A percentile compares a stretch with the other conserved stretches of the same genome.
phyloP scores from a whole-genome alignment of 2,329 filamentous ascomycete species.

The Trichothecium roseum region DNA sequence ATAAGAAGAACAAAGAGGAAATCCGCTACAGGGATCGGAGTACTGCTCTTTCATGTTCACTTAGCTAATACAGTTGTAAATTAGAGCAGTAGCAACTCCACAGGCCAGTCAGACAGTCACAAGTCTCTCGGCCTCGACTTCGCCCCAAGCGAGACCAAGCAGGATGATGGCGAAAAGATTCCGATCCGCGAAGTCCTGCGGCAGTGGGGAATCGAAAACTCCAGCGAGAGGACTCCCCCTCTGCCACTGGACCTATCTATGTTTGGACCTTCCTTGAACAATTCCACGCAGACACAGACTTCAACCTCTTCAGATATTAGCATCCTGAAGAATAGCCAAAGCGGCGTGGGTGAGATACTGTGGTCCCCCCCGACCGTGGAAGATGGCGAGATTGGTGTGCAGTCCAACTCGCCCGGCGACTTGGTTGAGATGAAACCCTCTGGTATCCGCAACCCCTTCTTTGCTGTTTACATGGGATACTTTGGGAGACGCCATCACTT shows the following conservation, averaged over 20 bases:
- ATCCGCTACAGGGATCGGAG: too few relatives aligned
- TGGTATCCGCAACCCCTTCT: constrained; percentile 32
- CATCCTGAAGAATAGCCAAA: constrained; percentile 12
- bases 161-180: constrained; percentile 5
- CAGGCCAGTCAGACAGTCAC: too few relatives aligned
- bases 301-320: constrained; percentile 21
- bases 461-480: constrained; percentile 43
- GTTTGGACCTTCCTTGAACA: constrained; percentile 17
- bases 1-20: too few relatives aligned
- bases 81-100: too few relatives aligned
- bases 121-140: neutral
- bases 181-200: constrained; percentile 30
- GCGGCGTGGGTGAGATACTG: constrained; percentile 8
- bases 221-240: constrained; percentile 9
- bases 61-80: too few relatives aligned
- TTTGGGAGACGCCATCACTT: constrained; percentile 42
- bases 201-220: constrained; percentile 29
- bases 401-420: constrained; percentile 30
- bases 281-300: constrained; percentile 19
- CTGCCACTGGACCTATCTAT: constrained; percentile 13
- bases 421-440: constrained; percentile 35
- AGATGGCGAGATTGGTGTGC: constrained; percentile 9
- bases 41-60: too few relatives aligned
- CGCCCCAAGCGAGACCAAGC: constrained; percentile 5
- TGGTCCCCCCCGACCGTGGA: constrained; percentile 4